phyloP scores from a whole-genome alignment of 2,329 filamentous ascomycete genomes.

The Ambrosiella cleistominuta region DNA sequence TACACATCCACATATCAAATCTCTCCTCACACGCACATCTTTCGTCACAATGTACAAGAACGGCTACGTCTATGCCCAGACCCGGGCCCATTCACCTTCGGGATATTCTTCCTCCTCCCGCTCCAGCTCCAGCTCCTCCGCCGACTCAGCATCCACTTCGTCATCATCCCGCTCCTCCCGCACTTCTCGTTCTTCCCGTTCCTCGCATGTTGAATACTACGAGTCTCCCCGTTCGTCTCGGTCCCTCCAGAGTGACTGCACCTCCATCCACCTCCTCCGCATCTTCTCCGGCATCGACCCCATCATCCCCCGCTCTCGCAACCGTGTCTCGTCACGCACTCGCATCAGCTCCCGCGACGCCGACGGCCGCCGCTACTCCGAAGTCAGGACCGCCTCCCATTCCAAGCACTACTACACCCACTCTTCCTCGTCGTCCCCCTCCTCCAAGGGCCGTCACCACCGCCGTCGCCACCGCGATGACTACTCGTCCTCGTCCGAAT shows the following conservation, averaged over 20 bases:
- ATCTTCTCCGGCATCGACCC: conserved; percentile 13
- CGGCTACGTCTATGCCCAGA: neutral
- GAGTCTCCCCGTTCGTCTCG: conserved; percentile 1
- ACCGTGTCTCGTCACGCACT: neutral
- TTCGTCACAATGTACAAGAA: conserved; percentile 3
- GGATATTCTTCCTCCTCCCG: conserved; percentile 4
- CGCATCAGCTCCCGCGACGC: neutral
- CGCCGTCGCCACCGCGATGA: neutral
- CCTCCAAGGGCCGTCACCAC: neutral
- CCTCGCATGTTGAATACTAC: neutral
- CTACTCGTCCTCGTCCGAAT: neutral
- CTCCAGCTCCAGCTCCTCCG: conserved; percentile 2
- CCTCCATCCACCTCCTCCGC: conserved; percentile 10
- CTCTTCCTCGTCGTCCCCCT: neutral
- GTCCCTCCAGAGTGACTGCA: conserved; percentile 5
- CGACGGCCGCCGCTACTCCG: neutral
- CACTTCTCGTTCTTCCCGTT: neutral
- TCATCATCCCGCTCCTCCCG: neutral
- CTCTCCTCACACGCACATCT: neutral
- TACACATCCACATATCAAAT: neutral
- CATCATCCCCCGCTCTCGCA: conserved; percentile 7
- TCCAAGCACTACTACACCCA: neutral
- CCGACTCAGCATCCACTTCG: neutral
- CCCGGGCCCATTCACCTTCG: neutral
- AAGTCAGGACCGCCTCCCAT: neutral